Base-by-base conservation (phyloP, 768 basidiomycete genomes). In the Russula foetens region DNA sequence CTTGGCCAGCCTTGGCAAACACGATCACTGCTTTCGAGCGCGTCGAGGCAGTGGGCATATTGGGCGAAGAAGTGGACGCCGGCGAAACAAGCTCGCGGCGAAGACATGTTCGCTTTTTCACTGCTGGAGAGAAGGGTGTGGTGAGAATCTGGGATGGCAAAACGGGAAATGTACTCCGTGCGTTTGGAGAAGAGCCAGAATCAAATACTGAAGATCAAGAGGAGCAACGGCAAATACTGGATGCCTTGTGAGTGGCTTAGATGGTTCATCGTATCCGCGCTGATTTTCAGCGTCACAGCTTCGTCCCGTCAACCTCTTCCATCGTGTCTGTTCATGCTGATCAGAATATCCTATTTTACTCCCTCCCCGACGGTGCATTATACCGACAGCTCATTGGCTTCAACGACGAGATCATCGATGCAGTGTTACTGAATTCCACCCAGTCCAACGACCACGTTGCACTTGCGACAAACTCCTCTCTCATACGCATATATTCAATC, bases 361-460 rank as follows among this genome's bases (percentile, higher is more conserved):
- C 91, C 2, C 75, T 96, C 8, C 71, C 77, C n/a, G 82, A 83
- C 1, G 79, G 79, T 33, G 75, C 79, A 9, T 74, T 90, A 26
- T 76, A 79, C 2, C 86, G 90, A 19, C 96, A 98, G 67, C 75
- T 98, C 66, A 85, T 98, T 67, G 97, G 97, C 0, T 99, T 88
- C 79, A 98, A 98, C 71, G 97, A 99, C 73, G 96, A 98, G 73
- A 94, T 98, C 66, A 88, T 98, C 53, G 97, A 98, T 68, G 82
- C 86, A 5, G 78, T 81, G 28, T 92, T 94, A 74, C 79, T 99
- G 60, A 82, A 81, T 47, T 69, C 78, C 33, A n/a, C 67, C 26
- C 70, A 76, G 23, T 49, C 70, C 21, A 67, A 64, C 70, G 80
- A 84, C 2, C 86, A 91, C 67, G 75, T 98, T 33, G 97, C 96